These are phyloP conservation scores for Globisporangium parvum DNA, from an alignment of 352 stramenopile genomes.

Conservation along the genomic window DNA sequence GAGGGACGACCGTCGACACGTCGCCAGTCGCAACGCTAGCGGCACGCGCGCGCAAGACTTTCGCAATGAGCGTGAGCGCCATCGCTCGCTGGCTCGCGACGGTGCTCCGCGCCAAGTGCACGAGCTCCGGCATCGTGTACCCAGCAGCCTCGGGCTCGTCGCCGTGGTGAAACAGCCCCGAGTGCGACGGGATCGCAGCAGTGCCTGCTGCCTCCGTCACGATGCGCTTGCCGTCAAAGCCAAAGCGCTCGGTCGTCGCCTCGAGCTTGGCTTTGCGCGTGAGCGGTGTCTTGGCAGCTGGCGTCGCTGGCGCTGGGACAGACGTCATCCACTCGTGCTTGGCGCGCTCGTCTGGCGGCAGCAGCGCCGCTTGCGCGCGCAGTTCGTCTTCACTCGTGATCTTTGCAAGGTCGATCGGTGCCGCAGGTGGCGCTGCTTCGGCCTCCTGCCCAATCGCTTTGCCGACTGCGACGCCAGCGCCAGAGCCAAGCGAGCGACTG, in stretches of 20 bases:
- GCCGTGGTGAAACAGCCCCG: slow-evolving; percentile 76
- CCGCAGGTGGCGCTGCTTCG: background rate
- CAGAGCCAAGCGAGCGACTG: slow-evolving; percentile 4
- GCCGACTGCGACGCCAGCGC: background rate
- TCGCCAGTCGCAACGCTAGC: slow-evolving; percentile 20
- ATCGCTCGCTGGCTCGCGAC: slow-evolving; percentile 67
- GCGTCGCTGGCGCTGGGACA: background rate
- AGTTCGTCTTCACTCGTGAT: slow-evolving; percentile 69
- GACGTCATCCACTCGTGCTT: slow-evolving; percentile 76
- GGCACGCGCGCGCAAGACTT: slow-evolving; percentile 48
- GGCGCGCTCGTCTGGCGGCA: slow-evolving; percentile 60
- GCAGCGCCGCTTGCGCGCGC: slow-evolving; percentile 25
- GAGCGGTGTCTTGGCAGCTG: background rate
- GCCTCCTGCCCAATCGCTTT: background rate
- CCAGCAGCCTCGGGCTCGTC: slow-evolving; percentile 63
- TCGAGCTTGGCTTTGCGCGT: slow-evolving; percentile 14
- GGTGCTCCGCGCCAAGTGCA: slow-evolving; percentile 65
- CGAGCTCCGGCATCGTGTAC: slow-evolving; percentile 68
- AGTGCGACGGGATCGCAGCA: slow-evolving; percentile 24
- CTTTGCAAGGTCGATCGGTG: slow-evolving; percentile 30
- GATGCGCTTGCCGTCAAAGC: slow-evolving; percentile 48
- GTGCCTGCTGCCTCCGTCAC: slow-evolving; percentile 11
- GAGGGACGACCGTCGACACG: slow-evolving; percentile 8
- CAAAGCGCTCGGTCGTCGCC: slow-evolving; percentile 56
- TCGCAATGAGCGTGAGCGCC: slow-evolving; percentile 52